These are phyloP conservation scores for Botryotinia calthae DNA, from an alignment of 2,329 filamentous ascomycete genomes.

Conservation along the genomic window DNA sequence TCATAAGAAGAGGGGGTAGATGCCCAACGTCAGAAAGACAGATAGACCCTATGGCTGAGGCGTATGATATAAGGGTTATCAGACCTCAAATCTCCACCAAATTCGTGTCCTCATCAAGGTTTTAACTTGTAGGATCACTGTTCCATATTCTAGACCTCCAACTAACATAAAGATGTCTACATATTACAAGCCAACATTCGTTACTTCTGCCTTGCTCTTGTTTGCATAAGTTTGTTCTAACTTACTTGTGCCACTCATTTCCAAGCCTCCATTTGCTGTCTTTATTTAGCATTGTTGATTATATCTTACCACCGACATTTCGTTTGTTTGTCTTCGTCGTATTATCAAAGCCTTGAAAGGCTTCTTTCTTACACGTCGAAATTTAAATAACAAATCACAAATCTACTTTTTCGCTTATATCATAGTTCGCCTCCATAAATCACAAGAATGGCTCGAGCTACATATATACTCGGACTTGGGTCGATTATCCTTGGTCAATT, in stretches of 20 bases:
- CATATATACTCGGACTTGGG: neutral
- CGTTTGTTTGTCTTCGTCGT: neutral
- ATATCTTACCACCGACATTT: neutral
- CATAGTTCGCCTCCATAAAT: neutral
- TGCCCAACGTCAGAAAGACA: neutral
- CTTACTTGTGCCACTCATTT: constrained; percentile 3
- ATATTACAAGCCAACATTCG: constrained; percentile 8
- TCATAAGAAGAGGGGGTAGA: neutral
- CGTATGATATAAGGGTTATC: neutral
- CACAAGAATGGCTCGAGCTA: constrained; percentile 3
- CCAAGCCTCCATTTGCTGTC: neutral
- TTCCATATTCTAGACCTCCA: constrained; percentile 11
- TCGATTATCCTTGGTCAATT: constrained; percentile 8
- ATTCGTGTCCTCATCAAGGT: neutral
- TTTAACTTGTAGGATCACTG: neutral
- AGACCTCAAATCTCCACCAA: constrained; percentile 8
- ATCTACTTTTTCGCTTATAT: neutral
- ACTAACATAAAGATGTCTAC: constrained; percentile 5
- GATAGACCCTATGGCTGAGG: neutral
- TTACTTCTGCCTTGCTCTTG: neutral
- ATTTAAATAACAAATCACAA: neutral
- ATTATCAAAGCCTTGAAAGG: neutral
- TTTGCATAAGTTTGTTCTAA: constrained; percentile 12
- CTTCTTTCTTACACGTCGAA: neutral
- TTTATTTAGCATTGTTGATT: neutral